Evolutionary conservation across 108 stramenopile genomes (phyloP).

Genomic region (Chaetoceros muelleri): DNA sequence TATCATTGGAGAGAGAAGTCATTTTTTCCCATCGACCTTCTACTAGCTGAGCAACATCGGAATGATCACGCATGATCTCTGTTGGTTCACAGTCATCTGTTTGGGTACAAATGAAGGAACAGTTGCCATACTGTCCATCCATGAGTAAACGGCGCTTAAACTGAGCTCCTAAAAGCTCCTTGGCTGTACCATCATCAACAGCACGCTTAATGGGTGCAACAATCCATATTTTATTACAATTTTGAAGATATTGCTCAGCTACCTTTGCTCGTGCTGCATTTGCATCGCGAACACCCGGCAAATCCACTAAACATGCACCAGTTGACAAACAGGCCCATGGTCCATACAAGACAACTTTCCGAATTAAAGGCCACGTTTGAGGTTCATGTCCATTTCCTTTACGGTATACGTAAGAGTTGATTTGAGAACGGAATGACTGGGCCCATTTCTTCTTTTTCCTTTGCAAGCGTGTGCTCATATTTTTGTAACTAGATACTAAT

Average conservation of each 20-base stretch:
- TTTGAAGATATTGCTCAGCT: slow-evolving; percentile 26
- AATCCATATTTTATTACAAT: slow-evolving; percentile 30
- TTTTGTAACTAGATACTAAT: slow-evolving; percentile 4
- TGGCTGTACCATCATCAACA: slow-evolving; percentile 32
- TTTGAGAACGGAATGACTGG: slow-evolving; percentile 12
- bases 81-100: slow-evolving; percentile 34
- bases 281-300: slow-evolving; percentile 26
- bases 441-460: slow-evolving; percentile 23
- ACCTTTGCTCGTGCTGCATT: slow-evolving; percentile 39
- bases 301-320: slow-evolving; percentile 14
- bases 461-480: slow-evolving; percentile 13
- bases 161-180: slow-evolving; percentile 36
- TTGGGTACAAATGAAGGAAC: slow-evolving; percentile 40
- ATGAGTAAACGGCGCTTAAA: slow-evolving; percentile 39
- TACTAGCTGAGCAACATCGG: slow-evolving; percentile 22
- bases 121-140: slow-evolving; percentile 36
- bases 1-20: slow-evolving; percentile 12
- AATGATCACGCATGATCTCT: slow-evolving; percentile 40
- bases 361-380: slow-evolving; percentile 39
- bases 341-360: slow-evolving; percentile 23
- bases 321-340: slow-evolving; percentile 14
- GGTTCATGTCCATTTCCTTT: slow-evolving; percentile 27
- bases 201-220: slow-evolving; percentile 37
- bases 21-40: slow-evolving; percentile 39
- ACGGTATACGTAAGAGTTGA: slow-evolving; percentile 31